Conservation (phyloP, 108 stramenopile genomes). For the Bacterosira constricta region DNA sequence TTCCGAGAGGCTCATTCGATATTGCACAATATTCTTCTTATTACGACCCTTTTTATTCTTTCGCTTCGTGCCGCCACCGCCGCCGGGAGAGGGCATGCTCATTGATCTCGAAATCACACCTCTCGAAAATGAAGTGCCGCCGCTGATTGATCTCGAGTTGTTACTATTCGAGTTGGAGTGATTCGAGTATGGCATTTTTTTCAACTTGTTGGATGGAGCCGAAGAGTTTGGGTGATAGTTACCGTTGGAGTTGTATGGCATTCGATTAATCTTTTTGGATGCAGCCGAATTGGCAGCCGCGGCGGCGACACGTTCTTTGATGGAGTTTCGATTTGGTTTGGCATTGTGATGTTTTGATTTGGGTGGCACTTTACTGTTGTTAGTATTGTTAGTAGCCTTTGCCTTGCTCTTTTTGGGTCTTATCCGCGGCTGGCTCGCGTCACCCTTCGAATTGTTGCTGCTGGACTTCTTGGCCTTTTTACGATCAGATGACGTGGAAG, state of each 20-base stretch:
- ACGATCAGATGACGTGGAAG: too few relatives aligned
- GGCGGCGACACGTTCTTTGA: constrained; percentile 14
- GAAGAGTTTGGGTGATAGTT: too few relatives aligned
- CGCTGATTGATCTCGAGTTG: background rate
- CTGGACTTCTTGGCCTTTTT: too few relatives aligned
- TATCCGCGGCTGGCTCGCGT: too few relatives aligned
- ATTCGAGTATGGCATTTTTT: background rate
- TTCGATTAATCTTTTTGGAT: background rate
- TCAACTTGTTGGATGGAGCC: too few relatives aligned
- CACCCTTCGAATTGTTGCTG: too few relatives aligned
- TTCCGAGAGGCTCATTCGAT: constrained; percentile 32
- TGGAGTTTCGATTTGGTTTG: background rate
- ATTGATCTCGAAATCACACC: background rate
- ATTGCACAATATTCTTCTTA: background rate
- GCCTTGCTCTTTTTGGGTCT: too few relatives aligned
- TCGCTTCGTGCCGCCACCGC: background rate
- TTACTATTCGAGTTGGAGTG: background rate
- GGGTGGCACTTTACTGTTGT: background rate
- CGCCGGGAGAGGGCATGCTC: background rate
- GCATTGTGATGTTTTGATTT: background rate
- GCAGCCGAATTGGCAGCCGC: background rate
- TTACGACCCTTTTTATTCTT: background rate
- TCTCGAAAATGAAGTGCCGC: background rate
- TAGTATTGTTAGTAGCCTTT: background rate
- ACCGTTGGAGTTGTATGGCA: background rate